phyloP scores from a whole-genome alignment of 2,329 filamentous ascomycete species.

The Aspergillus sp. region DNA sequence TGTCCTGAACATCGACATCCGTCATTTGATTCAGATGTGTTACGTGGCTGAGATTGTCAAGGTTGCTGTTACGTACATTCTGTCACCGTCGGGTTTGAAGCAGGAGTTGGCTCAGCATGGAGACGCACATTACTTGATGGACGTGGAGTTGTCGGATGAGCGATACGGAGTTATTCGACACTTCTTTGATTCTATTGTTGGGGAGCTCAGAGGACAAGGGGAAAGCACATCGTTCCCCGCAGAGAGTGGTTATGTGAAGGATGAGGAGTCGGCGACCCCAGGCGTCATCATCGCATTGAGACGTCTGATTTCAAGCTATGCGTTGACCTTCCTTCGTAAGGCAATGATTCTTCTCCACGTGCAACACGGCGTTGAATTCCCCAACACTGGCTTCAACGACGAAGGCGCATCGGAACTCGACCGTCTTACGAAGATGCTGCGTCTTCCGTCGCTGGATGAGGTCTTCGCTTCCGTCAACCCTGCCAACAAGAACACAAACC shows the following conservation, averaged over 20 bases:
- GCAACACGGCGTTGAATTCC: conserved; percentile 83
- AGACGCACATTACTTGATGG: conserved; percentile 20
- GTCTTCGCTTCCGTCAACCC: conserved; percentile 60
- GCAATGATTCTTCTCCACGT: conserved; percentile 77
- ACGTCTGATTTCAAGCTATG: conserved; percentile 66
- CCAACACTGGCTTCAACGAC: conserved; percentile 59
- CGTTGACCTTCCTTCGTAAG: conserved; percentile 86
- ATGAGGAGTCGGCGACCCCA: conserved; percentile 30
- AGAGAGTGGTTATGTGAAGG: conserved; percentile 33
- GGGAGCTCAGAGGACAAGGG: conserved; percentile 28
- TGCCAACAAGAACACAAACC: conserved; percentile 32
- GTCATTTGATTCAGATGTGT: conserved; percentile 76
- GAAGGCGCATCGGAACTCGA: conserved; percentile 72
- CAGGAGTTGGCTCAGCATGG: conserved; percentile 26
- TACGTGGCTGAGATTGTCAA: conserved; percentile 90
- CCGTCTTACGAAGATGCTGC: conserved; percentile 70
- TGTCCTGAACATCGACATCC: conserved; percentile 66
- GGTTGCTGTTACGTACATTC: conserved; percentile 57
- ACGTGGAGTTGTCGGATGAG: conserved; percentile 22
- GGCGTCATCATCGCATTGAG: conserved; percentile 28
- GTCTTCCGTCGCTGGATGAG: conserved; percentile 72
- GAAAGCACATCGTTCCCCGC: conserved; percentile 32
- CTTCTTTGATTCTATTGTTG: conserved; percentile 35
- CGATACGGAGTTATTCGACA: conserved; percentile 24
- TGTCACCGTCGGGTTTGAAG: conserved; percentile 33